Evolutionary conservation across 768 basidiomycete genomes (phyloP).

Genomic region (Calocybe cyanea): DNA sequence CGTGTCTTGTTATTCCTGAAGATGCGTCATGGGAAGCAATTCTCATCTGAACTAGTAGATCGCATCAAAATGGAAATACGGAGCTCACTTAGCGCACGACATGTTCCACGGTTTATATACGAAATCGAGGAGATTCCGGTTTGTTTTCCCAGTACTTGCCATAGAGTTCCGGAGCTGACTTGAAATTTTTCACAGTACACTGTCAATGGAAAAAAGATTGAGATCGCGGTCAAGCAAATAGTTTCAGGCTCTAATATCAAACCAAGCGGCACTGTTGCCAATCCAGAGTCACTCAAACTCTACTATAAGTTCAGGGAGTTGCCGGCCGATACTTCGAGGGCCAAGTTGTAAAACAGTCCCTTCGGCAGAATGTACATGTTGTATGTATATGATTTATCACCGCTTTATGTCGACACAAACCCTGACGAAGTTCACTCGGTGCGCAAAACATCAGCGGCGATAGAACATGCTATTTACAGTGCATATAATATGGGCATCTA

Average conservation of each 20-base stretch:
- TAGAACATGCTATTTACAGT: too few species aligned
- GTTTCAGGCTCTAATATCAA: constrained; percentile 61
- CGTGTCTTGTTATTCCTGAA: constrained; percentile 75
- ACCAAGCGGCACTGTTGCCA: constrained; percentile 74
- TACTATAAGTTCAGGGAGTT: constrained; percentile 63
- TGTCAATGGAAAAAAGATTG: constrained; percentile 75
- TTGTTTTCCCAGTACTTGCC: constrained; percentile 21
- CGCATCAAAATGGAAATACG: constrained; percentile 57
- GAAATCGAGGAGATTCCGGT: constrained; percentile 67
- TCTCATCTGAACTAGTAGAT: constrained; percentile 40
- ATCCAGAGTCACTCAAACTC: constrained; percentile 60
- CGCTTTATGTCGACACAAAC: too few species aligned
- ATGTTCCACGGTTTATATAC: constrained; percentile 71
- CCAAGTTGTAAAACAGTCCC: constrained; percentile 12
- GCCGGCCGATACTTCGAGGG: constrained; percentile 13
- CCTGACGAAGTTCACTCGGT: too few species aligned
- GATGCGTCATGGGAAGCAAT: constrained; percentile 42
- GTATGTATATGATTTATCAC: too few species aligned
- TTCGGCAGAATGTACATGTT: too few species aligned
- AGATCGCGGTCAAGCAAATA: constrained; percentile 76
- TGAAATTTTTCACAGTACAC: constrained; percentile 48
- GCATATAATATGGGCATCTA: too few species aligned
- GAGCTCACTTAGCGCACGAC: constrained; percentile 59
- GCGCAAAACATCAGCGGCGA: too few species aligned
- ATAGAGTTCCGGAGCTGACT: neutral